phyloP scores from a whole-genome alignment of 495 filamentous ascomycete species.

The Neurospora discreta region DNA sequence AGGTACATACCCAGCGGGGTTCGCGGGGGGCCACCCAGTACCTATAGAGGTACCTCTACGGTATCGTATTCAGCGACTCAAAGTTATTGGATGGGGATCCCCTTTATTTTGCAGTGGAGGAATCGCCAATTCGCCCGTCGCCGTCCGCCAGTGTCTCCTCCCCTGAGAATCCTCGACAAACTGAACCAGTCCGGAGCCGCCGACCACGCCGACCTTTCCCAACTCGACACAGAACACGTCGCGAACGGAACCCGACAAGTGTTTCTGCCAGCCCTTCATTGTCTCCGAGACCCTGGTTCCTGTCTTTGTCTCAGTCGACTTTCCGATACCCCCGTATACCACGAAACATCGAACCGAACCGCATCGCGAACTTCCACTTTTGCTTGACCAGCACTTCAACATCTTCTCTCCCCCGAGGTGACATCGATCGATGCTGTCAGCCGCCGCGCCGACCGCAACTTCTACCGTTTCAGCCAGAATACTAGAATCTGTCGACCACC shows the following conservation, averaged over 20 bases:
- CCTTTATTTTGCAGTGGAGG: background rate
- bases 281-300: background rate
- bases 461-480: background rate
- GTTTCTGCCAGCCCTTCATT: background rate
- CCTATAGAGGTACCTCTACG: background rate
- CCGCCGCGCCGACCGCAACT: background rate
- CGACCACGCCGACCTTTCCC: background rate
- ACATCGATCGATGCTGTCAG: background rate
- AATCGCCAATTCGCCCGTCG: background rate
- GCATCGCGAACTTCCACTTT: background rate
- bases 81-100: background rate
- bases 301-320: background rate
- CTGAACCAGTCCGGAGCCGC: background rate
- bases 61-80: background rate
- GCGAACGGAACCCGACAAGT: background rate
- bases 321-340: background rate
- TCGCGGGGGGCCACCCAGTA: background rate
- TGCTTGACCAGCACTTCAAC: background rate
- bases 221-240: background rate
- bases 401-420: background rate
- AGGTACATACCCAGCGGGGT: background rate
- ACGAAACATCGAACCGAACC: background rate
- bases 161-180: background rate
- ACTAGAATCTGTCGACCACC: background rate
- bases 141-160: background rate